Percentiles rank a stretch among this genome's conserved stretches.
Conservation (phyloP, 73 alveolate species). For the Tetrahymena elliotti region DNA sequence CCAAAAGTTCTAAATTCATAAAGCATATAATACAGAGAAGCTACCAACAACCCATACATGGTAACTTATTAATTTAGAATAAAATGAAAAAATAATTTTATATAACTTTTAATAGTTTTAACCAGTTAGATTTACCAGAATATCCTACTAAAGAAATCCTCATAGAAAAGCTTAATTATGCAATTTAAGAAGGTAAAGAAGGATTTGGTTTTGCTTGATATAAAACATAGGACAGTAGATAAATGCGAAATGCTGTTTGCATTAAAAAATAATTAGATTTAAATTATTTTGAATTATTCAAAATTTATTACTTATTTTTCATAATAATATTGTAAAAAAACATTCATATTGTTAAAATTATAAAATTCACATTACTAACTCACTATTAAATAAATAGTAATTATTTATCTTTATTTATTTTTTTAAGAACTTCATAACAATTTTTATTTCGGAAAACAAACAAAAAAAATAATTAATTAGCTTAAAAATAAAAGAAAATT, state of each 20-base stretch:
- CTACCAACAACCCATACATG: conserved; percentile 96
- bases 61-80: conserved; percentile 3
- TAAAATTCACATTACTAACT: too few relatives aligned
- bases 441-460: too few relatives aligned
- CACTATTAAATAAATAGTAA: too few relatives aligned
- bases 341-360: not conserved
- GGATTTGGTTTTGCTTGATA: conserved; percentile 70
- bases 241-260: not conserved
- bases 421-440: too few relatives aligned
- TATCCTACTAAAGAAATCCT: conserved; percentile 92
- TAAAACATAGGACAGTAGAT: not conserved
- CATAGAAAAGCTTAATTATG: conserved; percentile 56
- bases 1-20: conserved; percentile 39
- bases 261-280: too few relatives aligned
- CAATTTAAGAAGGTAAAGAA: conserved; percentile 67
- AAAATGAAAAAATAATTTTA: not conserved
- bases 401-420: too few relatives aligned
- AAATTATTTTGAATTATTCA: too few relatives aligned
- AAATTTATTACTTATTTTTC: too few relatives aligned
- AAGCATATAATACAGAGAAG: conserved; percentile 60
- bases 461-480: too few relatives aligned
- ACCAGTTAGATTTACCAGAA: conserved; percentile 93
- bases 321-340: not conserved
- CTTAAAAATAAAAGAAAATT: too few relatives aligned
- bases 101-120: conserved; percentile 3